Percentiles rank a stretch among this genome's conserved stretches.
Conservation (phyloP, 306 rosid species). For the Prunus salicina region DNA sequence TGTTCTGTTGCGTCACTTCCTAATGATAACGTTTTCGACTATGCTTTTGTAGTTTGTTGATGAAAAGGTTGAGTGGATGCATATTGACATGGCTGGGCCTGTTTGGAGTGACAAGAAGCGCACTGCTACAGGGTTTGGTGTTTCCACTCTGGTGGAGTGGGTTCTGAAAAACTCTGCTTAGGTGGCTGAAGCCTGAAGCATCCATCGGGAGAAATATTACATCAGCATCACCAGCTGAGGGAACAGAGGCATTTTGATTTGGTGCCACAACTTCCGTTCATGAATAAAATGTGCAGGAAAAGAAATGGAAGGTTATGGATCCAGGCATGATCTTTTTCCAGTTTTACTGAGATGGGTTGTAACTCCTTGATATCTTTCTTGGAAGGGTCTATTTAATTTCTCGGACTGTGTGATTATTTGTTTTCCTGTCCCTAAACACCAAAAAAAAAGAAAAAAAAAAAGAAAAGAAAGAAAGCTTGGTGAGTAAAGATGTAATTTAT, state of each 20-base stretch:
- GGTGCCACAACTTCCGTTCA: neutral
- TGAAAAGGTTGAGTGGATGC: slow-evolving; percentile 97
- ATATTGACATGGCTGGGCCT: slow-evolving; percentile 93
- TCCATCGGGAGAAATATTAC: neutral
- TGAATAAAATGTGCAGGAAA: slow-evolving; percentile 13
- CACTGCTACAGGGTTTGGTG: slow-evolving; percentile 80
- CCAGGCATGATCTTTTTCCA: neutral
- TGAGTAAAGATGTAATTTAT: neutral
- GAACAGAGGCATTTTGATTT: neutral
- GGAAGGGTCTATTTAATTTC: neutral
- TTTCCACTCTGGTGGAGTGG: slow-evolving; percentile 94
- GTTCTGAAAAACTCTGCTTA: slow-evolving; percentile 72
- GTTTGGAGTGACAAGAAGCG: slow-evolving; percentile 79
- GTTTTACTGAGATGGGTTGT: neutral
- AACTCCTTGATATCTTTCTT: neutral
- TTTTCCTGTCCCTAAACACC: neutral
- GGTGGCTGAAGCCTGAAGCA: neutral
- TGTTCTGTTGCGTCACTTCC: neutral
- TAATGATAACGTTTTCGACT: neutral
- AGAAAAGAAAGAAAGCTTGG: neutral
- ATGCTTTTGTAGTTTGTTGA: slow-evolving; percentile 75
- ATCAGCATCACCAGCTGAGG: neutral
- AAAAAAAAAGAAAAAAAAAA: neutral
- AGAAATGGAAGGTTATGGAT: neutral
- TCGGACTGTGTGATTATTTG: neutral